phyloP scores from a whole-genome alignment of 2,329 filamentous ascomycete genomes.

The Allantophomopsis lycopodina region DNA sequence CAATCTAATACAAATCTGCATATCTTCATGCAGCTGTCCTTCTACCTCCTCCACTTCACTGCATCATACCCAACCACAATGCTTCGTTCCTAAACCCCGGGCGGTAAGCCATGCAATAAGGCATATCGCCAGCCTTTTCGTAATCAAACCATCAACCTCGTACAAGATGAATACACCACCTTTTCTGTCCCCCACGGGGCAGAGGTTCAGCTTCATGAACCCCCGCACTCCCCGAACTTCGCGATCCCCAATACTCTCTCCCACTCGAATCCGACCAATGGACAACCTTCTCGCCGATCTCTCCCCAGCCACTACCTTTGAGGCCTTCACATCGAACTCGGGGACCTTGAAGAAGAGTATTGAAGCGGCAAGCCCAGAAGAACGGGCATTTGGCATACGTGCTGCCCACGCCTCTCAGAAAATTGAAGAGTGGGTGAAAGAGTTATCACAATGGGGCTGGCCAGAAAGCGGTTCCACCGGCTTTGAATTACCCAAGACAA shows the following conservation, averaged over 20 bases:
- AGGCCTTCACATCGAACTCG: slow-evolving; percentile 40
- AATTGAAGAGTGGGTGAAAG: slow-evolving; percentile 62
- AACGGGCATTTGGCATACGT: slow-evolving; percentile 58
- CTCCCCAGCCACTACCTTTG: slow-evolving; percentile 43
- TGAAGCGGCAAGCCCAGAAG: slow-evolving; percentile 44
- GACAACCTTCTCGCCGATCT: slow-evolving; percentile 50
- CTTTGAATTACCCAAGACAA: slow-evolving; percentile 35
- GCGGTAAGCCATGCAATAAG: neutral
- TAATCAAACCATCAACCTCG: too few species aligned
- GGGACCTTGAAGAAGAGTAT: slow-evolving; percentile 44
- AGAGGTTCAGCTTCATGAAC: slow-evolving; percentile 8
- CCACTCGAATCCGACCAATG: slow-evolving; percentile 11
- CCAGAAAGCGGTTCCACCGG: slow-evolving; percentile 34
- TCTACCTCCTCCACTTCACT: neutral
- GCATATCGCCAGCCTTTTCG: too few species aligned
- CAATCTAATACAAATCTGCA: neutral
- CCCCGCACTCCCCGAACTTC: slow-evolving; percentile 8
- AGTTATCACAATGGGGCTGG: slow-evolving; percentile 50
- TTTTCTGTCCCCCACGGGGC: neutral
- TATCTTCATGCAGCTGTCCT: neutral
- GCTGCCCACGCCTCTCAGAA: slow-evolving; percentile 58
- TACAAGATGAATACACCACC: too few species aligned
- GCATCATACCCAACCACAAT: neutral
- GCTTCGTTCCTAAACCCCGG: neutral
- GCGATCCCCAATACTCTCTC: slow-evolving; percentile 9